phyloP scores from a whole-genome alignment of 2,329 filamentous ascomycete species.

The Stachybotrys echinatus region DNA sequence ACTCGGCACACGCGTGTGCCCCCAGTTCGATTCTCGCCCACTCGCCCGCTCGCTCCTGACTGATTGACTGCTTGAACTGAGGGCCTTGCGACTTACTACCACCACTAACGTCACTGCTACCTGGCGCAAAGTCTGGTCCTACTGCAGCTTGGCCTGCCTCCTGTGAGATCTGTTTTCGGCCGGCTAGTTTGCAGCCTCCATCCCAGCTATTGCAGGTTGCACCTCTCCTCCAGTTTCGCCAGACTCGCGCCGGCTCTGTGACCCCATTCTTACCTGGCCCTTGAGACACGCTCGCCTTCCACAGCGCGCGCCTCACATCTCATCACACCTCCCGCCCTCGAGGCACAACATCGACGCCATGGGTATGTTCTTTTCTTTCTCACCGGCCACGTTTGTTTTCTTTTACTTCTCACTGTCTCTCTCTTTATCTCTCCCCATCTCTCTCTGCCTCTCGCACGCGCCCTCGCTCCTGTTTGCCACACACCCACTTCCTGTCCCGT shows the following conservation, averaged over 20 bases:
- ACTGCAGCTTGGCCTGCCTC: not conserved
- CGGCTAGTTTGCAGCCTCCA: not conserved
- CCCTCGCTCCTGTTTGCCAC: not conserved
- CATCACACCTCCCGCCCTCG: conserved; percentile 2
- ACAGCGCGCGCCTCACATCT: conserved; percentile 3
- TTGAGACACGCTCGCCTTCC: conserved; percentile 13
- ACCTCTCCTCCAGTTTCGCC: not conserved
- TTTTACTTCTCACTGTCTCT: no score
- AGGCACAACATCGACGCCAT: conserved; percentile 14
- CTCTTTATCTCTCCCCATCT: no score
- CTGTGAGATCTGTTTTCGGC: not conserved
- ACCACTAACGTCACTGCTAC: not conserved
- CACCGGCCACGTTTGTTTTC: no score
- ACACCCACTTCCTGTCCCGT: not conserved
- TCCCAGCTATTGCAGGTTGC: not conserved
- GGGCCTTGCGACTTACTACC: not conserved
- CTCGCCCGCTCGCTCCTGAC: not conserved
- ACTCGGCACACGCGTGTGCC: not conserved
- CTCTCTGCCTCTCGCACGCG: not conserved
- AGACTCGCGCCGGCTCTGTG: not conserved
- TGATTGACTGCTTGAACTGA: not conserved
- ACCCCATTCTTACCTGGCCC: conserved; percentile 17
- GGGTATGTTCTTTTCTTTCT: conserved; percentile 14
- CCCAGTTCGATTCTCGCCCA: not conserved
- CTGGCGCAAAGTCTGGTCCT: not conserved